Evolutionary conservation across 352 stramenopile genomes (phyloP).

Genomic region (Plasmopara viticola): DNA sequence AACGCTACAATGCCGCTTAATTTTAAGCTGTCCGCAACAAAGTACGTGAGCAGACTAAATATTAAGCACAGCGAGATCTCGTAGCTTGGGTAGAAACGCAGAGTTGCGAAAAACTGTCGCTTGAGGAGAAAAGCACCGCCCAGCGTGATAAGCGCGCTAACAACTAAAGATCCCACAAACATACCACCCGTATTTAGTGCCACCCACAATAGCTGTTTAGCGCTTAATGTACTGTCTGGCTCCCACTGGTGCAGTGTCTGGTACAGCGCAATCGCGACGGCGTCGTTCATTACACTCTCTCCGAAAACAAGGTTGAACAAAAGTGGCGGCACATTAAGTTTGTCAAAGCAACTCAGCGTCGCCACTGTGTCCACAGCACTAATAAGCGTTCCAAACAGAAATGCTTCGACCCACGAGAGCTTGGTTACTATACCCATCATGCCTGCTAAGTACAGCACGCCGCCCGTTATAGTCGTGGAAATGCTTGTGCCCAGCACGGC

Average conservation of each 20-base stretch:
- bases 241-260: conserved; percentile 89
- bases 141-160: conserved; percentile 66
- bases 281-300: conserved; percentile 93
- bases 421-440: conserved; percentile 54
- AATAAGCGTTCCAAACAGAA: conserved; percentile 91
- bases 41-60: conserved; percentile 83
- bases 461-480: conserved; percentile 68
- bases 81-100: conserved; percentile 80
- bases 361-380: conserved; percentile 91
- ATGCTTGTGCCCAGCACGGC: conserved; percentile 74
- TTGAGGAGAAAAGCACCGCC: conserved; percentile 73
- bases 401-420: conserved; percentile 86
- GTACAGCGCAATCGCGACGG: conserved; percentile 91
- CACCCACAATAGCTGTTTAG: conserved; percentile 55
- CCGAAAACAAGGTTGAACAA: conserved; percentile 95
- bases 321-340: conserved; percentile 74
- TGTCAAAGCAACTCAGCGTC: conserved; percentile 90
- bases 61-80: conserved; percentile 84
- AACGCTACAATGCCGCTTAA: conserved; percentile 91
- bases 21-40: conserved; percentile 68
- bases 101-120: conserved; percentile 54
- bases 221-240: conserved; percentile 57
- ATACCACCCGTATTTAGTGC: conserved; percentile 63
- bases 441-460: conserved; percentile 60
- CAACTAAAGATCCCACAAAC: conserved; percentile 71